Evolutionary conservation across 208 protist genomes (phyloP).

Genomic region (Lotmaria passim): DNA sequence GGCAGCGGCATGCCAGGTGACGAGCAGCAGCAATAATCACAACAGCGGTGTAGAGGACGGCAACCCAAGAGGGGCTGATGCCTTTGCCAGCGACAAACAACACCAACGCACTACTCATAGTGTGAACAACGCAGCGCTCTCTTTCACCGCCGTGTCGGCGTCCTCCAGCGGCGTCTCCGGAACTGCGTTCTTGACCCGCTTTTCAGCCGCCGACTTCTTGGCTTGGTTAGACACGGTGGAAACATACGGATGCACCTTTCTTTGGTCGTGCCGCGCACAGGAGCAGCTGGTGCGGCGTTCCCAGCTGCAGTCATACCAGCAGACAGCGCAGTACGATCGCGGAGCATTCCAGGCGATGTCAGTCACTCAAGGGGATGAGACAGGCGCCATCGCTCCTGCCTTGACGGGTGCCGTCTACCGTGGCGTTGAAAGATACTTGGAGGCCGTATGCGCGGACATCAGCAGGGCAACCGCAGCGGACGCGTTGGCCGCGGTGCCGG

Average conservation of each 20-base stretch:
- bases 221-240: slow-evolving; percentile 25
- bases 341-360: no score
- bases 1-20: neutral
- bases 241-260: slow-evolving; percentile 5
- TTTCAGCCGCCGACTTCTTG: slow-evolving; percentile 18
- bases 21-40: no score
- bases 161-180: neutral
- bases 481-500: slow-evolving; percentile 36
- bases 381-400: neutral
- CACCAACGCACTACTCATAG: neutral
- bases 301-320: neutral
- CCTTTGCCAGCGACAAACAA: neutral
- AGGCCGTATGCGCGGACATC: slow-evolving; percentile 2
- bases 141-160: neutral
- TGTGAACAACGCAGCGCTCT: neutral
- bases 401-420: slow-evolving; percentile 6
- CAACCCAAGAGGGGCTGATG: neutral
- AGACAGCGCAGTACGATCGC: no score
- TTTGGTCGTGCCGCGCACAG: slow-evolving; percentile 13
- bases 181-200: neutral
- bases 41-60: neutral
- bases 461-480: neutral
- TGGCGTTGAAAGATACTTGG: slow-evolving; percentile 16
- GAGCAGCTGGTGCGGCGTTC: slow-evolving; percentile 10
- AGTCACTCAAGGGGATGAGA: neutral